These are phyloP conservation scores for Neocatenulostroma microsporum DNA, from an alignment of 2,329 filamentous ascomycete genomes.

Conservation along the genomic window DNA sequence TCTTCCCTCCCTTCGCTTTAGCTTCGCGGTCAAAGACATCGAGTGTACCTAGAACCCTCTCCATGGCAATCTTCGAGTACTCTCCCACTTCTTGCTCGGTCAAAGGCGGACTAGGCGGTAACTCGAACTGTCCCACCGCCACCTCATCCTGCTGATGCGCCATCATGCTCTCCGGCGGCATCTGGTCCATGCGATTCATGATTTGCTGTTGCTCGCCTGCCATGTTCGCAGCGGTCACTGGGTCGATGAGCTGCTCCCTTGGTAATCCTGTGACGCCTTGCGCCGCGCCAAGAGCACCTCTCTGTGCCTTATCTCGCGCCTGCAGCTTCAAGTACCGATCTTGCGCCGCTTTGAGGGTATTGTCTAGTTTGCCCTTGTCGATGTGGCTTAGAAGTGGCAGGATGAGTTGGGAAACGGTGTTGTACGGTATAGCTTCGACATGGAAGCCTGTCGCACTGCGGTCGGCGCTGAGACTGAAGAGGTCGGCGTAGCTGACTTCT, in stretches of 20 bases:
- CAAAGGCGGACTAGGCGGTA: constrained; percentile 68
- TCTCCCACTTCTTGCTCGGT: constrained; percentile 63
- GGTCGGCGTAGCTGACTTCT: constrained; percentile 67
- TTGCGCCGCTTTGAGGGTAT: constrained; percentile 58
- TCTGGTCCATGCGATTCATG: constrained; percentile 65
- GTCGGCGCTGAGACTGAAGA: constrained; percentile 80
- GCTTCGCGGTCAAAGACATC: constrained; percentile 61
- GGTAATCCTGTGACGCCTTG: constrained; percentile 36
- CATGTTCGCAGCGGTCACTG: constrained; percentile 60
- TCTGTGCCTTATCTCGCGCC: constrained; percentile 23
- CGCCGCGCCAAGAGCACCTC: constrained; percentile 24
- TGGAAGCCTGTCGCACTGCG: constrained; percentile 70
- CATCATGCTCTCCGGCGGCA: constrained; percentile 45
- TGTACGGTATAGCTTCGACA: constrained; percentile 66
- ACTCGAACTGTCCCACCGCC: constrained; percentile 65
- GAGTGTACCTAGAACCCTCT: constrained; percentile 71
- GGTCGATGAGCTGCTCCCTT: constrained; percentile 90
- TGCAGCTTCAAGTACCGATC: constrained; percentile 34
- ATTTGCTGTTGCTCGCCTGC: constrained; percentile 68
- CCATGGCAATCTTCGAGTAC: constrained; percentile 65
- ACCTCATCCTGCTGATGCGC: constrained; percentile 36
- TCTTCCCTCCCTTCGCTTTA: constrained; percentile 44
- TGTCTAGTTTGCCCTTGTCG: constrained; percentile 59
- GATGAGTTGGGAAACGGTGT: constrained; percentile 73
- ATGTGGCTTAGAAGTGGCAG: constrained; percentile 67